Conservation (phyloP, 257 asterid species). For the Solanum lycopersicoides region DNA sequence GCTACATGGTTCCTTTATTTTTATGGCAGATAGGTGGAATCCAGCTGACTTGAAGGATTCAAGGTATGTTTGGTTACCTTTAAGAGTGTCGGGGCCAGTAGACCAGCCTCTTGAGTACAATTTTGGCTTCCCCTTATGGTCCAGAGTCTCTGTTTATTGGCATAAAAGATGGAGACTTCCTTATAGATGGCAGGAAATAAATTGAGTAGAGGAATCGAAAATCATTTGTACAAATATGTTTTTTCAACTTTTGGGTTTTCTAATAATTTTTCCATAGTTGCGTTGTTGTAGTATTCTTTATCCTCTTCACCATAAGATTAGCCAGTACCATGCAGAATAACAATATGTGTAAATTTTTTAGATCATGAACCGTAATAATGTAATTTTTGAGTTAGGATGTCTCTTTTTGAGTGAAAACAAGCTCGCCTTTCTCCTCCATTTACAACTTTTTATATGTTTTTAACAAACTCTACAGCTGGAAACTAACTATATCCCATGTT, state of each 20-base stretch:
- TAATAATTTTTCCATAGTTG: neutral
- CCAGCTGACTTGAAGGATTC: slow-evolving; percentile 90
- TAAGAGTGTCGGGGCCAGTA: slow-evolving; percentile 66
- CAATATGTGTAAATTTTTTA: neutral
- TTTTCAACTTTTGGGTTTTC: neutral
- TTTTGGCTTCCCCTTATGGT: slow-evolving; percentile 91
- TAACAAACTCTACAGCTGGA: neutral
- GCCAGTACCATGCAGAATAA: neutral
- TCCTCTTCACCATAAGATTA: neutral
- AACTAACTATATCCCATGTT: neutral
- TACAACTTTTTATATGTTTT: neutral
- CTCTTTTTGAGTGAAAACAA: neutral
- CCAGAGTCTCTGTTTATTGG: slow-evolving; percentile 87
- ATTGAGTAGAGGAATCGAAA: neutral
- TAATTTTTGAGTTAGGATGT: neutral
- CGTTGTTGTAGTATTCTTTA: too few species aligned
- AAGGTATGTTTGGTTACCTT: slow-evolving; percentile 86
- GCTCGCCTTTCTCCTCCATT: neutral
- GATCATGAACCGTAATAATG: neutral
- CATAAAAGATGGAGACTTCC: slow-evolving; percentile 96
- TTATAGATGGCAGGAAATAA: slow-evolving; percentile 22
- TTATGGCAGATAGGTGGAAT: slow-evolving; percentile 97
- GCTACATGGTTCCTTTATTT: slow-evolving; percentile 45
- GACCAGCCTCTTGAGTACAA: slow-evolving; percentile 74
- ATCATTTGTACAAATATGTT: neutral